Evolutionary conservation across 495 filamentous ascomycete species (phyloP), one percentile per base, ranked within the genome.

Genomic region (Trypethelium eluteriae): DNA sequence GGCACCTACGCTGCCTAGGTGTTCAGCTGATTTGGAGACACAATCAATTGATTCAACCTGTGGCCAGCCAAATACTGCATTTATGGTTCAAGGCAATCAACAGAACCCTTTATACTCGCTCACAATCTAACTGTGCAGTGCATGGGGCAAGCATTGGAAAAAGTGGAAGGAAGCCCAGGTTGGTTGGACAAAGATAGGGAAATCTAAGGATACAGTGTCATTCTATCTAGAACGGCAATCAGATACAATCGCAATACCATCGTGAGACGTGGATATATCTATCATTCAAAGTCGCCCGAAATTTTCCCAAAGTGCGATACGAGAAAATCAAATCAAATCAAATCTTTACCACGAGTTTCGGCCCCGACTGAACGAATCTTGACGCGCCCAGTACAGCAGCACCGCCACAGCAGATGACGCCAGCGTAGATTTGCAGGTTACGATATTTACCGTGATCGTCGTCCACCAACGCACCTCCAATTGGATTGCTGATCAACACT

Each of bases 401-500:
- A 2, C 84, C 84, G 6, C 74, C 76, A 10, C 83, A 63, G 77
- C 89, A 85, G 18, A 82, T 79, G 10, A 84, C 77, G 16, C 89
- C 90, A 46, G 83, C 83, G 69, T 89, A 93, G 3, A 92, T 78
- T 75, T 88, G 82, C 62, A 91, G 62, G 36, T 83, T 82, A 2
- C 80, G 70, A 73, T 84, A 92, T 1, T 74, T 69, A 4, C 85
- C 87, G 70, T 82, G 34, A 65, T 86, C 78, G 16, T 76, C 74
- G 2, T 71, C 72, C 2, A 90, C 77, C 49, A 94, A 78, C 0
- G 86, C 87, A 10, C 90, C 89, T 3, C 84, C 89, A 73, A 93
- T 90, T 0, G 90, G 90, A 46, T 80, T 85, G 2, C 88, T 88
- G 0, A 83, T 86, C 64, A 94, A 74, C 1, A 84, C 86, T 35